These are phyloP conservation scores for Rhizophagus prolifer DNA, from an alignment of 192 early-diverging fungal species.

Conservation along the genomic window DNA sequence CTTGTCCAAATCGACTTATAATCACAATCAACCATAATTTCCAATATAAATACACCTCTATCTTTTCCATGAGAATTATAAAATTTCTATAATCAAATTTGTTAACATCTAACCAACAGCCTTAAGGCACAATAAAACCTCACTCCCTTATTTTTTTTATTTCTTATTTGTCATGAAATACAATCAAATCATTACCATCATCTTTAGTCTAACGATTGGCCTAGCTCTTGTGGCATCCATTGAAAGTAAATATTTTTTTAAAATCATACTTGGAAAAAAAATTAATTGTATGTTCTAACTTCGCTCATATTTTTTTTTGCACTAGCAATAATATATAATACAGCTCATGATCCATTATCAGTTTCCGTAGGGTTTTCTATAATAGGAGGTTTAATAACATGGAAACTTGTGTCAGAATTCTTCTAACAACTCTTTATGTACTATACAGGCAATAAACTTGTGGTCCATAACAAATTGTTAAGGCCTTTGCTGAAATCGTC, in stretches of 20 bases:
- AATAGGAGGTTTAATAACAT: conserved; percentile 72
- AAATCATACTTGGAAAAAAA: conserved; percentile 6
- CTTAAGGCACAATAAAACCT: too few relatives aligned
- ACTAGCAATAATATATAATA: conserved; percentile 55
- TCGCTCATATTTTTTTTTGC: conserved; percentile 21
- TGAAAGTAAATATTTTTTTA: conserved; percentile 7
- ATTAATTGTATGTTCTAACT: conserved; percentile 12
- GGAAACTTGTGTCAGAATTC: conserved; percentile 65
- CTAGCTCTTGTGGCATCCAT: not conserved
- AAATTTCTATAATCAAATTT: too few relatives aligned
- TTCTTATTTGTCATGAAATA: not conserved
- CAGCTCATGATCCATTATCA: conserved; percentile 69
- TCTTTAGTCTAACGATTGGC: conserved; percentile 10
- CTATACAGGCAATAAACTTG: too few relatives aligned
- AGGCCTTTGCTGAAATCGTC: too few relatives aligned
- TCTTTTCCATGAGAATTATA: too few relatives aligned
- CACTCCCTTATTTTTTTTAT: too few relatives aligned
- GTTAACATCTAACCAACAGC: too few relatives aligned
- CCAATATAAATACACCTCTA: too few relatives aligned
- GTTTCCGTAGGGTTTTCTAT: conserved; percentile 68
- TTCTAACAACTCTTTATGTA: too few relatives aligned
- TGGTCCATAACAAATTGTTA: too few relatives aligned
- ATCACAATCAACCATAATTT: too few relatives aligned
- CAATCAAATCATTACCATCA: not conserved
- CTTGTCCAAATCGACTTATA: too few relatives aligned